A percentile compares a stretch with the other conserved stretches of the same genome.
These are phyloP conservation scores for Piper longum DNA, from an alignment of 164 flowering plant species.

Conservation along the genomic window DNA sequence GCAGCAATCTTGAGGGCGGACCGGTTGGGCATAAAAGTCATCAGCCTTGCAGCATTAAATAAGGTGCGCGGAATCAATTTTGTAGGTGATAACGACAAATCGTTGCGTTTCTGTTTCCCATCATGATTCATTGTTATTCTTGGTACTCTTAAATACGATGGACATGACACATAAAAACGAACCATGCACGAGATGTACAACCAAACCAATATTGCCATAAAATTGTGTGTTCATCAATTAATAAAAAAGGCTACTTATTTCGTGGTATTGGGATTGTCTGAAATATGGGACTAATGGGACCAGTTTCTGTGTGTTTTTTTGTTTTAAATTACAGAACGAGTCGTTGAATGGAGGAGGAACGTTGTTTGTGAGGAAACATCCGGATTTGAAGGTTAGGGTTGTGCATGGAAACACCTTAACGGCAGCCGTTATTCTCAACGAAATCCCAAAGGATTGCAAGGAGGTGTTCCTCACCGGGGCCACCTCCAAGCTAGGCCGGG, in stretches of 20 bases:
- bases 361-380: conserved; percentile 67
- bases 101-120: too few relatives aligned
- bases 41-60: conserved; percentile 90
- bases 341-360: conserved; percentile 87
- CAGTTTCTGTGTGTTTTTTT: not conserved
- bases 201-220: too few relatives aligned
- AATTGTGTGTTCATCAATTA: too few relatives aligned
- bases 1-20: conserved; percentile 78
- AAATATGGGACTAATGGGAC: too few relatives aligned
- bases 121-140: too few relatives aligned
- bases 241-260: too few relatives aligned
- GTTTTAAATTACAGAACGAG: conserved; percentile 46
- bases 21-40: conserved; percentile 62
- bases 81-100: too few relatives aligned
- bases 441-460: conserved; percentile 39
- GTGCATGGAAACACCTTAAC: conserved; percentile 94
- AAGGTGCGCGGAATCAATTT: conserved; percentile 36
- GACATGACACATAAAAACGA: too few relatives aligned
- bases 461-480: conserved; percentile 90
- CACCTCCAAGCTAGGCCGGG: conserved; percentile 93
- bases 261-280: too few relatives aligned
- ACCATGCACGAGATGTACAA: too few relatives aligned
- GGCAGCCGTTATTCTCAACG: conserved; percentile 77
- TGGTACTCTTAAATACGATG: too few relatives aligned
- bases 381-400: conserved; percentile 56